Conservation (phyloP, 495 filamentous ascomycete species). For the Xylaria acuta region DNA sequence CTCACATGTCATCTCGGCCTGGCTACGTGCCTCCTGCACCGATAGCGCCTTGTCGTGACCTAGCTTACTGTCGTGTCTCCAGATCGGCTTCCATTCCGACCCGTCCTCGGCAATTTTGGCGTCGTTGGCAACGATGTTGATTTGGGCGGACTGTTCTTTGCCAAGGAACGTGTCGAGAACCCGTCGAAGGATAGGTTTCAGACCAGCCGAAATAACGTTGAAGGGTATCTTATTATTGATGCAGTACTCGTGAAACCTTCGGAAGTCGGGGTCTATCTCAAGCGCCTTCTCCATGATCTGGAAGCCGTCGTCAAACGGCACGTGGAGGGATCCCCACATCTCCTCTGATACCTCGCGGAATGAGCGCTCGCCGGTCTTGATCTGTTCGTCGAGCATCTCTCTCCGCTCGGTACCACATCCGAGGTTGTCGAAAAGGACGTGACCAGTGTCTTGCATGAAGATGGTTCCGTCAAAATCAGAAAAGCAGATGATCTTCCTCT, state of each 20-base stretch:
- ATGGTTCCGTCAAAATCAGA: conserved; percentile 82
- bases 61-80: conserved; percentile 70
- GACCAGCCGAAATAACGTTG: conserved; percentile 74
- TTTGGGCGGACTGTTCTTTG: conserved; percentile 57
- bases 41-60: conserved; percentile 75
- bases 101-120: conserved; percentile 64
- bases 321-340: conserved; percentile 74
- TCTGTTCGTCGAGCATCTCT: conserved; percentile 67
- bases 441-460: conserved; percentile 80
- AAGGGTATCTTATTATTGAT: conserved; percentile 69
- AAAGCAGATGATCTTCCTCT: conserved; percentile 62
- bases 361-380: conserved; percentile 69
- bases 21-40: conserved; percentile 64
- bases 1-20: conserved; percentile 59
- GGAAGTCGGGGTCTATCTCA: conserved; percentile 71
- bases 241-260: conserved; percentile 71
- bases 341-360: conserved; percentile 79
- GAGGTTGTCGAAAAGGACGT: conserved; percentile 72
- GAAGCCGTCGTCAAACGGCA: conserved; percentile 79
- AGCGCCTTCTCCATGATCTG: conserved; percentile 68
- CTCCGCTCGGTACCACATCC: conserved; percentile 67
- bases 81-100: conserved; percentile 70
- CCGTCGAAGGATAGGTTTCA: conserved; percentile 68
- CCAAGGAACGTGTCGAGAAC: conserved; percentile 72
- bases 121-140: conserved; percentile 77